Evolutionary conservation across 2,329 filamentous ascomycete species (phyloP).

Genomic region (Alternaria rosae): DNA sequence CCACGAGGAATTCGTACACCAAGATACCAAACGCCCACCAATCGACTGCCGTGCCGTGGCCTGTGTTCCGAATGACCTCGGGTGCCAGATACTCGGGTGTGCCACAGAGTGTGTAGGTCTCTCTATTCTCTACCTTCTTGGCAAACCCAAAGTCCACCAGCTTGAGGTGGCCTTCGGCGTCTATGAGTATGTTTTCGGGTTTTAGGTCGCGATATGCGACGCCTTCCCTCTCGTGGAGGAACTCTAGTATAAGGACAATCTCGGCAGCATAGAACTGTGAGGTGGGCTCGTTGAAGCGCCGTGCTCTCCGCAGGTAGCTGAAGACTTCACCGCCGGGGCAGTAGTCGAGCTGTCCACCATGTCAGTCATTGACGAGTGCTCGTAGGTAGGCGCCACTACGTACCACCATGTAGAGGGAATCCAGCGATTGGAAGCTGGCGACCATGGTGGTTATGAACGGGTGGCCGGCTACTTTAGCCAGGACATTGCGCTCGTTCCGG

Average conservation of each 20-base stretch:
- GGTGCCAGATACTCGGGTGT: conserved; percentile 86
- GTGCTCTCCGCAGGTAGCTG: conserved; percentile 78
- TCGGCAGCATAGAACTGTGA: conserved; percentile 85
- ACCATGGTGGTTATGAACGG: conserved; percentile 84
- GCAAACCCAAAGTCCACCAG: conserved; percentile 87
- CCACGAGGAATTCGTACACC: conserved; percentile 84
- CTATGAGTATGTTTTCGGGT: conserved; percentile 81
- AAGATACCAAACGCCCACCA: conserved; percentile 89
- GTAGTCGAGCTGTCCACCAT: conserved; percentile 68
- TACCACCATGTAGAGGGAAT: conserved; percentile 80
- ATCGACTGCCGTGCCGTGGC: conserved; percentile 75
- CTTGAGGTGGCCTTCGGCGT: conserved; percentile 80
- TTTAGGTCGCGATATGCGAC: conserved; percentile 85
- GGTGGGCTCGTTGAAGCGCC: conserved; percentile 79
- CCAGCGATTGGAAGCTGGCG: conserved; percentile 79
- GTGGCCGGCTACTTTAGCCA: conserved; percentile 78
- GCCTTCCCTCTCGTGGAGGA: conserved; percentile 78
- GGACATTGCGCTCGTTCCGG: conserved; percentile 80
- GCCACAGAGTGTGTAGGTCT: conserved; percentile 84
- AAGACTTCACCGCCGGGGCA: conserved; percentile 86
- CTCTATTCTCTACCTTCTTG: conserved; percentile 74
- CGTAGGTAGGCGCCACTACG: conserved; percentile 21
- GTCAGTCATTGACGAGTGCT: conserved; percentile 23
- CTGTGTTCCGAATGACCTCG: conserved; percentile 83
- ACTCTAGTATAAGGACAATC: conserved; percentile 82